Conservation (phyloP, 257 asterid species). For the Vinca minor region DNA sequence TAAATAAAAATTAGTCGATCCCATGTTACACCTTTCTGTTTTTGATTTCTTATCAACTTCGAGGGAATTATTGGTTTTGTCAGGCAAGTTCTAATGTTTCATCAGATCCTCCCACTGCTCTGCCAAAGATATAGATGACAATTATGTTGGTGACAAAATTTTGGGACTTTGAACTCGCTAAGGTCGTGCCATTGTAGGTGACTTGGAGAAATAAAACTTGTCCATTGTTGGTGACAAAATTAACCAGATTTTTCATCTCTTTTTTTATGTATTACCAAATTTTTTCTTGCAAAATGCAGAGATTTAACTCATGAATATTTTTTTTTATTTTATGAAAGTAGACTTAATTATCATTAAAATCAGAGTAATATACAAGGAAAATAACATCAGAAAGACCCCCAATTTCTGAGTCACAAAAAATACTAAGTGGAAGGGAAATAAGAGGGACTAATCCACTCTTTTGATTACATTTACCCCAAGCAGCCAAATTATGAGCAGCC, state of each 20-base stretch:
- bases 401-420: no score
- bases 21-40: neutral
- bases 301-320: neutral
- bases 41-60: neutral
- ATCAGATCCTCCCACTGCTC: slow-evolving; percentile 51
- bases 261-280: neutral
- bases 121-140: slow-evolving; percentile 46
- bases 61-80: slow-evolving; percentile 8
- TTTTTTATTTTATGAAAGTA: neutral
- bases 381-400: no score
- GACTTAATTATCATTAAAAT: neutral
- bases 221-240: no score
- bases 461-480: no score
- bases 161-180: neutral
- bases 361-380: no score
- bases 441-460: no score
- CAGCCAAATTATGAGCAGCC: no score
- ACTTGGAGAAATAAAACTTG: neutral
- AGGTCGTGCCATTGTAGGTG: neutral
- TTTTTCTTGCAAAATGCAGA: neutral
- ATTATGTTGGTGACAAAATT: neutral
- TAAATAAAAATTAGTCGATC: neutral
- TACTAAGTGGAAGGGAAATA: no score
- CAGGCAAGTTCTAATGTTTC: slow-evolving; percentile 59
- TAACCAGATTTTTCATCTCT: neutral